These are phyloP conservation scores for Ceratobasidium sp. DNA, from an alignment of 1,284 basidiomycete genomes.

Conservation along the genomic window DNA sequence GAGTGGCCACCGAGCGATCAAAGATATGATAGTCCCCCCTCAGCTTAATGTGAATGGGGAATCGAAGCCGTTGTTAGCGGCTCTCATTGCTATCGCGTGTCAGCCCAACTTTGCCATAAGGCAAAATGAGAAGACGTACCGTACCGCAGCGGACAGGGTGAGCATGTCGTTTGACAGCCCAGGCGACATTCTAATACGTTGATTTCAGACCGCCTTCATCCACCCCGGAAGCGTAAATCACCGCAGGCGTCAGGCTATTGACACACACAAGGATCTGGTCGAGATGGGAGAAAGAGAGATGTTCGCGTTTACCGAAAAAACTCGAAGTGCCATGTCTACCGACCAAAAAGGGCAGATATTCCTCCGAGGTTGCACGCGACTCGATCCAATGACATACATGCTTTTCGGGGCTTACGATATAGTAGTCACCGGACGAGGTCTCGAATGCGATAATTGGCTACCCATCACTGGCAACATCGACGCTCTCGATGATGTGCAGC, in stretches of 20 bases:
- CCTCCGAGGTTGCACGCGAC: constrained; percentile 81
- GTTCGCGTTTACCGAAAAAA: constrained; percentile 87
- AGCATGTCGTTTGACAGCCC: constrained; percentile 45
- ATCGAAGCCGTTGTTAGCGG: constrained; percentile 82
- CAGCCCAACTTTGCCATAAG: constrained; percentile 95
- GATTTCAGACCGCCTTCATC: constrained; percentile 69
- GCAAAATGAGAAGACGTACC: constrained; percentile 72
- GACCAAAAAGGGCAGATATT: constrained; percentile 66
- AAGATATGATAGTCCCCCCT: constrained; percentile 59
- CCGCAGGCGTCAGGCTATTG: constrained; percentile 58
- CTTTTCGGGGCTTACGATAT: constrained; percentile 90
- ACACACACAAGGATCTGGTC: constrained; percentile 21
- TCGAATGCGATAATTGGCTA: constrained; percentile 92
- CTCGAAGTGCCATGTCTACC: constrained; percentile 70
- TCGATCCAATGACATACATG: constrained; percentile 91
- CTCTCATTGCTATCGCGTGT: constrained; percentile 83
- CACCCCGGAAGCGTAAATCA: constrained; percentile 90
- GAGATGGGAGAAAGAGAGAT: constrained; percentile 62
- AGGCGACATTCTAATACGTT: constrained; percentile 39
- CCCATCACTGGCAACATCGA: constrained; percentile 82
- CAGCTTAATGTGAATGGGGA: constrained; percentile 79
- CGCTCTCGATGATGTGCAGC: constrained; percentile 82
- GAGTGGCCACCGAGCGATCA: constrained; percentile 45
- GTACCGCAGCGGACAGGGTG: constrained; percentile 89
- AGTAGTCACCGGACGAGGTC: constrained; percentile 67